phyloP scores from a whole-genome alignment of 345 rosid species.

The Heritiera fomes region DNA sequence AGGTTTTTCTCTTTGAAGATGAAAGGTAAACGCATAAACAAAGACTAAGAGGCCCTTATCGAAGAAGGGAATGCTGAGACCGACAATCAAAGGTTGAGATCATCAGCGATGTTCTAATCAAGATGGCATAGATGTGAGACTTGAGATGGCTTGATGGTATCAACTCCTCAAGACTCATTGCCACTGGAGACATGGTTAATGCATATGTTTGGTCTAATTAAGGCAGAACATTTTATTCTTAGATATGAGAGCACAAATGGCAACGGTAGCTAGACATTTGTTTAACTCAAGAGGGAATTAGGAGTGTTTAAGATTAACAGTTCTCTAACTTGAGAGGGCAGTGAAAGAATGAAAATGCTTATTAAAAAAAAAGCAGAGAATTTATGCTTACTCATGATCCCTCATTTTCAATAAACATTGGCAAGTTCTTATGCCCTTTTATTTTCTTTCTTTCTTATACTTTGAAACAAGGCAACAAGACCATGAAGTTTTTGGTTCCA shows the following conservation, averaged over 20 bases:
- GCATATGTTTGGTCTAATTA: conserved; percentile 53
- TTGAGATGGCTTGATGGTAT: conserved; percentile 58
- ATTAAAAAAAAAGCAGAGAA: background rate
- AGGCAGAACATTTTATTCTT: conserved; percentile 33
- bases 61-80: conserved; percentile 76
- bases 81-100: conserved; percentile 80
- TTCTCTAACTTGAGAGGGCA: background rate
- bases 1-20: background rate
- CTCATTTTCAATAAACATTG: background rate
- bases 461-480: background rate
- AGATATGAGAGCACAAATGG: conserved; percentile 17
- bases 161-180: conserved; percentile 89
- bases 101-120: conserved; percentile 68
- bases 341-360: background rate
- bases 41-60: conserved; percentile 39
- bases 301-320: background rate
- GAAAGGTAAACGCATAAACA: background rate
- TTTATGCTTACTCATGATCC: background rate
- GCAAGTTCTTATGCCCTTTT: conserved; percentile 20
- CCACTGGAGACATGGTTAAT: conserved; percentile 86
- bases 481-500: background rate
- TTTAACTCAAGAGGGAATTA: background rate
- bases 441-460: background rate
- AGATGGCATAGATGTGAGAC: conserved; percentile 57
- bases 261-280: background rate